Conservation (phyloP, 73 alveolate genomes). For the Tetrahymena malaccensis region DNA sequence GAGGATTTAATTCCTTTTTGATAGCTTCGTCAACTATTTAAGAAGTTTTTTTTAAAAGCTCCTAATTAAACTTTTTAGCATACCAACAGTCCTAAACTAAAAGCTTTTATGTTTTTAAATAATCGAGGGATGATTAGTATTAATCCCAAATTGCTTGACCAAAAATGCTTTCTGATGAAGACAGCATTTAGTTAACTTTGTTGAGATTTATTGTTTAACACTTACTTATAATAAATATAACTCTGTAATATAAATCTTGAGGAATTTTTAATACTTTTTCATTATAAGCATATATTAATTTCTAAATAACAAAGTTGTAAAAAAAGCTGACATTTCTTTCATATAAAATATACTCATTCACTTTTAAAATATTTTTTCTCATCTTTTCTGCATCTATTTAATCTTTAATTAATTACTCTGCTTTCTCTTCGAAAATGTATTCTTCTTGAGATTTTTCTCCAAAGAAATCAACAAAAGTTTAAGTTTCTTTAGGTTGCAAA, state of each 20-base stretch:
- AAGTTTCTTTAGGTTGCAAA: neutral
- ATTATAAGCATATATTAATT: neutral
- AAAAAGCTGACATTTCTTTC: conserved; percentile 39
- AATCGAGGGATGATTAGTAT: neutral
- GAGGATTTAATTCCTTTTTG: neutral
- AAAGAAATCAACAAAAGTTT: neutral
- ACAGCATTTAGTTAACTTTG: neutral
- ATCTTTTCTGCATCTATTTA: conserved; percentile 7
- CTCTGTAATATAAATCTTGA: conserved; percentile 14
- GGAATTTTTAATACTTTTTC: neutral
- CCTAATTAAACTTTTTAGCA: neutral
- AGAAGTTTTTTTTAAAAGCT: neutral
- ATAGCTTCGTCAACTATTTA: neutral
- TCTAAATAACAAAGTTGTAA: conserved; percentile 24
- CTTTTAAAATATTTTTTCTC: conserved; percentile 35
- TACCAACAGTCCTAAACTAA: neutral
- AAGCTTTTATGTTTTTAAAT: neutral
- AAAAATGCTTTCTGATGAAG: neutral
- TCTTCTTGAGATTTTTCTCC: neutral
- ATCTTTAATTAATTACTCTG: neutral
- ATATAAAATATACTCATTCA: conserved; percentile 20
- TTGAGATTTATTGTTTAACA: conserved; percentile 26
- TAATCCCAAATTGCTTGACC: neutral
- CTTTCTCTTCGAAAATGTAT: neutral
- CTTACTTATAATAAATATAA: conserved; percentile 22